Evolutionary conservation across 2,329 filamentous ascomycete species (phyloP).

Genomic region (Colletotrichum phormii): DNA sequence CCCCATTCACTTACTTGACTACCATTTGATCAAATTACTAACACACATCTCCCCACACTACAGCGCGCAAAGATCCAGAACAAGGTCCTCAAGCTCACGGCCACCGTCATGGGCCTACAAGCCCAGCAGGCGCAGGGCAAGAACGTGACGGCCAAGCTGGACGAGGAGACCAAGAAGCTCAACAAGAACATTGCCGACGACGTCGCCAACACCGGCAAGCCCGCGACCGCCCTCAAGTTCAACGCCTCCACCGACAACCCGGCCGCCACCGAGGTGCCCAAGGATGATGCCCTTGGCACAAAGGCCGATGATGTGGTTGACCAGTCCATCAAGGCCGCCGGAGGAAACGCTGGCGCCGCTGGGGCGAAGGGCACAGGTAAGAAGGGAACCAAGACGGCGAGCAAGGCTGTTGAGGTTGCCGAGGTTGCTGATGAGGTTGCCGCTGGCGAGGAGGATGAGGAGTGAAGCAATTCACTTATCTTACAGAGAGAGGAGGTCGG

Average conservation of each 20-base stretch:
- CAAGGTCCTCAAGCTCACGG: slow-evolving; percentile 68
- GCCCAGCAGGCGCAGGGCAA: slow-evolving; percentile 63
- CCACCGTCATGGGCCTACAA: slow-evolving; percentile 61
- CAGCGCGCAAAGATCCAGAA: slow-evolving; percentile 69
- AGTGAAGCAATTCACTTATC: background rate
- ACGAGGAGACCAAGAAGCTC: slow-evolving; percentile 61
- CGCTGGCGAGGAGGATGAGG: background rate
- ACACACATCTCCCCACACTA: background rate
- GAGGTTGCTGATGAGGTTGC: background rate
- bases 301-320: slow-evolving; percentile 22
- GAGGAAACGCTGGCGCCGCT: background rate
- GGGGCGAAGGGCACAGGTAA: background rate
- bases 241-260: slow-evolving; percentile 36
- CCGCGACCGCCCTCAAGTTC: slow-evolving; percentile 47
- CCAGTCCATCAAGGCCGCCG: slow-evolving; percentile 14
- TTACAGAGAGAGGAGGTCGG: background rate
- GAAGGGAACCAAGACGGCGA: background rate
- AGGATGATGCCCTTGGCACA: slow-evolving; percentile 17
- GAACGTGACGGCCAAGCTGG: slow-evolving; percentile 57
- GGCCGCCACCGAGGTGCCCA: slow-evolving; percentile 21
- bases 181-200: slow-evolving; percentile 64
- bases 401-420: background rate
- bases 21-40: background rate
- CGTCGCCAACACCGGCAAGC: slow-evolving; percentile 57
- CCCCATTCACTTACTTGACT: background rate